phyloP scores from a whole-genome alignment of 2,329 filamentous ascomycete species.

The Verticillium isaacii region DNA sequence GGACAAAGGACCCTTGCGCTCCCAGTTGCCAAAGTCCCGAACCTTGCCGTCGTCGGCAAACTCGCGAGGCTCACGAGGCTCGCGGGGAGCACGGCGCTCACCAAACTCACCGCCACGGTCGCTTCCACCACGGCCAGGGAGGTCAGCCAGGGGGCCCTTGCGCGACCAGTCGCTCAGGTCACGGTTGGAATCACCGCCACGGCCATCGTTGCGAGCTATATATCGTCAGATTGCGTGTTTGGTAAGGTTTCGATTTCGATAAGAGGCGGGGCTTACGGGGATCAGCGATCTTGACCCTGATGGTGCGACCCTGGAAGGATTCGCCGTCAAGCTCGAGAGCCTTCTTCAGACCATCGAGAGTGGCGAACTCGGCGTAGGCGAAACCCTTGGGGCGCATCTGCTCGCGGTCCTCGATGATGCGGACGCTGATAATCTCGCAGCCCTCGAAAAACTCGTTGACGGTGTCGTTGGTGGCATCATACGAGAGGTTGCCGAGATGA shows the following conservation, averaged over 20 bases:
- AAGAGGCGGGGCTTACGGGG: constrained; percentile 64
- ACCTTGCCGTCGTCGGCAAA: constrained; percentile 69
- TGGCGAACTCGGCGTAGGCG: constrained; percentile 91
- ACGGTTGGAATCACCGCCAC: constrained; percentile 57
- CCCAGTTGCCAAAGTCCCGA: constrained; percentile 86
- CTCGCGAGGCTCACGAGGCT: constrained; percentile 33
- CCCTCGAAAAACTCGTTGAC: constrained; percentile 81
- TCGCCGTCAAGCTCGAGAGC: constrained; percentile 79
- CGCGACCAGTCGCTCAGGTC: constrained; percentile 90
- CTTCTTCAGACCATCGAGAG: constrained; percentile 84
- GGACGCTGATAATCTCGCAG: constrained; percentile 84
- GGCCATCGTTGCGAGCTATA: constrained; percentile 75
- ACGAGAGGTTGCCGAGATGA: constrained; percentile 93
- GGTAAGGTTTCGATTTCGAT: neutral
- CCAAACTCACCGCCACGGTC: constrained; percentile 35
- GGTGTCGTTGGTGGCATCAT: constrained; percentile 81
- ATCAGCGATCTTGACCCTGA: constrained; percentile 93
- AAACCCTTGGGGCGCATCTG: constrained; percentile 95
- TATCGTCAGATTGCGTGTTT: no score
- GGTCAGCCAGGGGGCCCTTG: constrained; percentile 80
- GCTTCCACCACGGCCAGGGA: constrained; percentile 50
- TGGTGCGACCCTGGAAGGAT: constrained; percentile 80
- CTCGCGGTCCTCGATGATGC: constrained; percentile 94
- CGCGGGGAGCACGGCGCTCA: constrained; percentile 59
- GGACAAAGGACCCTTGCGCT: constrained; percentile 86